Base-by-base conservation (phyloP, 257 asterid species). In the Primulina huaijiensis region DNA sequence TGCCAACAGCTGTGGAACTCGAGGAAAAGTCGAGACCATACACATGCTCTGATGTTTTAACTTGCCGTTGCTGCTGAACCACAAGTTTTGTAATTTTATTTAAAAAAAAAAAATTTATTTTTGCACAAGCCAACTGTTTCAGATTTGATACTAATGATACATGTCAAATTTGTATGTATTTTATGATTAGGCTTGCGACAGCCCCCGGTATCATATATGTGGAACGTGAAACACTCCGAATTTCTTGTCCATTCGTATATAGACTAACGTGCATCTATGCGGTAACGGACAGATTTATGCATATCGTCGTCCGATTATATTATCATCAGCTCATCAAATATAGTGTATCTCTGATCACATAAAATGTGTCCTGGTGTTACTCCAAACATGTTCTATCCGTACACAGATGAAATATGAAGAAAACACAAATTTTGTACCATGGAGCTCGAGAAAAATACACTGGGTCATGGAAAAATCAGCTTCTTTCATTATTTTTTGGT, bases 61-160 rank as follows among this genome's bases (percentile, higher is more conserved):
- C 84, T 21, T 93, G 97, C 34, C 95, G 95, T 57, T 90, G 99
- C 82, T 94, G 97, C 82, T 87, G 83, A 37, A 77, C 43, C 12
- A 21, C 34, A 21, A 40, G 17, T 20, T 23, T 16, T n/a, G 29
- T 52, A 17, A 17, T 46, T 29, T 12, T 12, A 43, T 4, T 43
- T 0, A 0, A 0, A 12, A 50, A 50, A 50, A 1, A 16, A 50
- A 12, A 0, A 2, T 12, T 2, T 50, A 27, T 27, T 17, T 50
- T 50, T 50, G 20, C 14, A 43, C 55, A 6, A 12, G 7, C 16
- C 57, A 50, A 2, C 8, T 50, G 21, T 50, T 16, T 17, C 17
- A 3, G 21, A 50, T 50, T 50, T 50, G 20, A 50, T 6, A 17
- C 55, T 12, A 4, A 50, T 16, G 57, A 50, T 50, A 21, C 57